Evolutionary conservation across 257 asterid species (phyloP), one percentile per base, ranked within the genome.

Genomic region (Ophiorrhiza pumila): DNA sequence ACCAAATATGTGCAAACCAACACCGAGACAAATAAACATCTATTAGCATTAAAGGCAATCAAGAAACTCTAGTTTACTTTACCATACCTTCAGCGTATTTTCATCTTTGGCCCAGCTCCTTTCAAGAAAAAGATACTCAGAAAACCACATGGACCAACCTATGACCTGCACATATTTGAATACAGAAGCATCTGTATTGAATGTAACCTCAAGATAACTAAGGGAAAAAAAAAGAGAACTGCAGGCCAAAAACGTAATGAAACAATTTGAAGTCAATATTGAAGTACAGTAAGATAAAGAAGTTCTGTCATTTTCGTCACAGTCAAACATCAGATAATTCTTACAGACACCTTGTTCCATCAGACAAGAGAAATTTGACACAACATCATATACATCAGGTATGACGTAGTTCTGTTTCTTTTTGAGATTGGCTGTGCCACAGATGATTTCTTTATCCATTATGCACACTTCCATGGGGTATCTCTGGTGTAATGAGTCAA

Each of bases 91-190:
- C 68, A 95, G 77, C 23, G 94, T 92, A 81, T 31, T 77, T 82
- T 95, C 98, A 84, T 95, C 99, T 78, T 80, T 92, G 53, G 93
- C 96, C 99, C 98, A 95, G 78, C 80, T 91, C 85, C 99, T 90
- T 85, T 95, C 99, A 79, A 95, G 99, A 83, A 90, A 95, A 64
- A 95, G 91, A 82, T 95, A 89, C 74, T 89, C 96, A 56, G 96
- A 85, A 76, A 95, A 95, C 99, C 99, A 95, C 99, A 92, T 95
- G 64, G 99, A 91, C 97, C 98, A 95, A 65, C 98, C 99, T 69
- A 95, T 87, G 73, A 95, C 99, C 98, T 95, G 80, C 88, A 87
- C 37, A 83, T 52, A 60, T 14, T 11, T 39, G 31, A 61, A 37
- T 37, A 43, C 74, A 77, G 22, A 65, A 80, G 23, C 25, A 71